These are phyloP conservation scores for Prunus mongolica DNA, from an alignment of 306 rosid species.

Conservation along the genomic window DNA sequence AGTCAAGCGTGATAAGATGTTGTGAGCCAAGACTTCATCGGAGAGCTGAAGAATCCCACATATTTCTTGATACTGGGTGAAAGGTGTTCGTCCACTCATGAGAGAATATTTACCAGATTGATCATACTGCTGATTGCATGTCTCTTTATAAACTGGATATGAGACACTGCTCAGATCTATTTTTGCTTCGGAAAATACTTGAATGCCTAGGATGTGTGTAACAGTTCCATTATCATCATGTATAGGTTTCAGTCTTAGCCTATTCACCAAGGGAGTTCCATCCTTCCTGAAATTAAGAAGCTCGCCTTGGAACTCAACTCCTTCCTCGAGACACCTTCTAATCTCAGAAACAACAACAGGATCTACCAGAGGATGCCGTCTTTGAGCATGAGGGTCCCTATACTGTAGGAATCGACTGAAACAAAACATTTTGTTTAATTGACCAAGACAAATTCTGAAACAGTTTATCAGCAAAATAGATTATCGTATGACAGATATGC, in stretches of 20 bases:
- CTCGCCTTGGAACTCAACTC: constrained; percentile 88
- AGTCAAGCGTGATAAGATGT: constrained; percentile 87
- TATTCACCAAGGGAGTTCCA: constrained; percentile 84
- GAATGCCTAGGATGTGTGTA: constrained; percentile 88
- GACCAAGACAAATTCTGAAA: not conserved
- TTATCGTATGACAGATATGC: not conserved
- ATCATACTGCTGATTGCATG: constrained; percentile 48
- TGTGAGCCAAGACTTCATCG: constrained; percentile 94
- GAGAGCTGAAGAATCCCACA: constrained; percentile 96
- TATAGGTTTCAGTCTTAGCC: constrained; percentile 75
- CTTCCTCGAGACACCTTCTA: constrained; percentile 83
- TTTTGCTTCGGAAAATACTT: constrained; percentile 79
- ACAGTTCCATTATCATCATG: constrained; percentile 80
- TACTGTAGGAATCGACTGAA: constrained; percentile 92
- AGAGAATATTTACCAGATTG: constrained; percentile 36
- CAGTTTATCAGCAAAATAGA: not conserved
- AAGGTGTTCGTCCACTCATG: constrained; percentile 37
- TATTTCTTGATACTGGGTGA: constrained; percentile 49
- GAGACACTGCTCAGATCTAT: constrained; percentile 71
- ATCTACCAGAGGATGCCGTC: constrained; percentile 94
- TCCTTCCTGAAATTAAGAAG: constrained; percentile 92
- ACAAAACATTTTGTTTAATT: not conserved
- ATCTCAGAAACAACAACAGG: constrained; percentile 98
- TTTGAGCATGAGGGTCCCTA: constrained; percentile 90
- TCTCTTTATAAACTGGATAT: constrained; percentile 89